Conservation (phyloP, 2,329 filamentous ascomycete genomes). For the Fusarium equiseti region DNA sequence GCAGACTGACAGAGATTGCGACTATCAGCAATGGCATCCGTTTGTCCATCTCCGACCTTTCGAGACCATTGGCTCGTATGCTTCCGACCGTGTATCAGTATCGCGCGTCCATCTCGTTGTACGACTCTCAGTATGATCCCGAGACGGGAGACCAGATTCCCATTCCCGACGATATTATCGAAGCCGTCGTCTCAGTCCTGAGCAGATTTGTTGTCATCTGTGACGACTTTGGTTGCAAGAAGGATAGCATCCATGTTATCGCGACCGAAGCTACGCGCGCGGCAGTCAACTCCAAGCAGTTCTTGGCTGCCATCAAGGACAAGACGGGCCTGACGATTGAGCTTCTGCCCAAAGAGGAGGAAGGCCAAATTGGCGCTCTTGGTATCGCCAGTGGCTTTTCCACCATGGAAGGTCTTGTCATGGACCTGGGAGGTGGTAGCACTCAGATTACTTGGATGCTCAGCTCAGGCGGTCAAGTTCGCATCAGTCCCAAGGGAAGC, state of each 20-base stretch:
- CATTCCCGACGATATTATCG: slow-evolving; percentile 48
- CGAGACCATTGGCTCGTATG: slow-evolving; percentile 67
- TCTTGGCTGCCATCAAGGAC: slow-evolving; percentile 59
- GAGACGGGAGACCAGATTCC: slow-evolving; percentile 50
- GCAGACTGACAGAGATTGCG: slow-evolving; percentile 14
- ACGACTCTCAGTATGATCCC: slow-evolving; percentile 50
- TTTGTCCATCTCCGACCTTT: slow-evolving; percentile 68
- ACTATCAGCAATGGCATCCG: slow-evolving; percentile 74
- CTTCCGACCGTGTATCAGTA: slow-evolving; percentile 62
- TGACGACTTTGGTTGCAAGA: slow-evolving; percentile 44
- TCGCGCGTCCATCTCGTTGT: slow-evolving; percentile 50
- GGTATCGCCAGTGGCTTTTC: slow-evolving; percentile 75
- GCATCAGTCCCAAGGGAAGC: slow-evolving; percentile 65
- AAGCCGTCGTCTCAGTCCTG: slow-evolving; percentile 46
- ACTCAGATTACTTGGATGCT: slow-evolving; percentile 78
- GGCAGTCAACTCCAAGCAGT: slow-evolving; percentile 48
- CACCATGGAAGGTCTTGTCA: slow-evolving; percentile 72
- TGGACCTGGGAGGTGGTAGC: slow-evolving; percentile 79
- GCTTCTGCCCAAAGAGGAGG: slow-evolving; percentile 73
- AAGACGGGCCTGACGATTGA: slow-evolving; percentile 70
- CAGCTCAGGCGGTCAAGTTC: slow-evolving; percentile 61
- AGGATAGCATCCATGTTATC: slow-evolving; percentile 48
- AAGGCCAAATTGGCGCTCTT: slow-evolving; percentile 73
- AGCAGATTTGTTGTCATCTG: slow-evolving; percentile 49
- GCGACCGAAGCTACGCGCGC: slow-evolving; percentile 51